Evolutionary conservation across 225 moss, liverwort and hornwort species (phyloP), one percentile per base, ranked within the genome.

Genomic region (Polytrichum formosum): DNA sequence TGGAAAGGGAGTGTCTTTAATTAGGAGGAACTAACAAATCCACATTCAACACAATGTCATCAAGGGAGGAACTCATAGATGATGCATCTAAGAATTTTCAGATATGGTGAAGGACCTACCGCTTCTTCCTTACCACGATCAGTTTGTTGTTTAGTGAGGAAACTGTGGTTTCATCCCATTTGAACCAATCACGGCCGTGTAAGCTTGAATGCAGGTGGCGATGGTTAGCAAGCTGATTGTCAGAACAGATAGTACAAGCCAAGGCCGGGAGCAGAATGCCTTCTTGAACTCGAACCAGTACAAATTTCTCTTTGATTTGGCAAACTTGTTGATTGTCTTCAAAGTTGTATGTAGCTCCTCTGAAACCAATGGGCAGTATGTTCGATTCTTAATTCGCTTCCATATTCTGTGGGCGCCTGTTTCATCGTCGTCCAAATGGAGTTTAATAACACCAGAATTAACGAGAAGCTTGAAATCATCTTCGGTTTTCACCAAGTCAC

Each of bases 321-420:
- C 19, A 56, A 56, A n/a, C 21, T 56, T n/a, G 56, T 5, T 56
- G 56, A 56, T 18, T 16, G 27, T 28, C 63, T 63, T 63, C 63
- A 25, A 17, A 16, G 27, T 63, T 63, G 23, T 25, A 28, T 21
- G 26, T 13, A 63, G 5, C 16, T 23, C 0, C 26, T 63, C 63
- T 63, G 23, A 16, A 0, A 25, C 26, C 2, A 0, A 0, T n/a
- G 25, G 27, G 16, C 0, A 1, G 10, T 0, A 26, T 7, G 16
- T 25, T n/a, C 0, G 22, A n/a, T 28, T 21, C 1, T 25, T 63
- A 3, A 63, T 63, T 63, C 16, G 63, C 63, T 25, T 63, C 63
- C 63, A 63, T 26, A 63, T 25, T 63, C 26, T 25, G 26, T 63
- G 63, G 16, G 8, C 63, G 25, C 20, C 19, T 56, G 7, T 10